Evolutionary conservation across 768 basidiomycete species (phyloP), one percentile per base, ranked within the genome.

Genomic region (Leccinum rimulosum): DNA sequence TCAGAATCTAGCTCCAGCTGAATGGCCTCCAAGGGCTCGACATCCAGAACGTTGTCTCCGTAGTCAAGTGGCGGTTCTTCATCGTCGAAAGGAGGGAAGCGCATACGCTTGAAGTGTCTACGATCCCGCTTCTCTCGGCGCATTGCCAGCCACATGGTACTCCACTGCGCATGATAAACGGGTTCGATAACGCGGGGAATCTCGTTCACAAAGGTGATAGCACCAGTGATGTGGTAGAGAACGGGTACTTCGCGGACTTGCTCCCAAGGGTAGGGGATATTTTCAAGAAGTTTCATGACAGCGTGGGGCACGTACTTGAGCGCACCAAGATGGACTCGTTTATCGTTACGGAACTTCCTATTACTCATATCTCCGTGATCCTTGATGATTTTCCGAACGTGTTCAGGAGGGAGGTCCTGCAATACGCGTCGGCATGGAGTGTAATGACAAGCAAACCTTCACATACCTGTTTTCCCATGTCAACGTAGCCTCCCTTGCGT

Each of bases 301-400:
- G 97, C 97, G 75, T 99, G 97, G 22, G 97, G 97, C 54, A 99
- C 95, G 73, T 98, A 99, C 78, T 94, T 94, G 70, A 98, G 83
- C 36, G 97, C 97, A 64, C 97, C 97, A 31, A 99, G 86, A 76
- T 99, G 97, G 45, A 99, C 97, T 62, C 97, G 93, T 79, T 99
- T 99, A 81, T 99, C 97, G 72, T 96, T 97, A 66, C 97, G 82
- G 75, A 98, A 99, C 80, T 99, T 99, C 73, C 97, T 86, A 74
- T 95, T 96, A 76, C 93, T 95, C 97, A 99, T 98, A 79, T 98
- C 95, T 64, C 96, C 95, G 68, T 98, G 96, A 76, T 98, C 97
- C 78, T 98, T 95, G 80, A 98, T 95, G 68, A 99, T 98, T 88
- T 98, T 98, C 61, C 97, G 88, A 64, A 99, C 89, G 70, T 98